phyloP scores from a whole-genome alignment of 371 early-diverging fungal genomes.

The Actinomortierella wolfii region DNA sequence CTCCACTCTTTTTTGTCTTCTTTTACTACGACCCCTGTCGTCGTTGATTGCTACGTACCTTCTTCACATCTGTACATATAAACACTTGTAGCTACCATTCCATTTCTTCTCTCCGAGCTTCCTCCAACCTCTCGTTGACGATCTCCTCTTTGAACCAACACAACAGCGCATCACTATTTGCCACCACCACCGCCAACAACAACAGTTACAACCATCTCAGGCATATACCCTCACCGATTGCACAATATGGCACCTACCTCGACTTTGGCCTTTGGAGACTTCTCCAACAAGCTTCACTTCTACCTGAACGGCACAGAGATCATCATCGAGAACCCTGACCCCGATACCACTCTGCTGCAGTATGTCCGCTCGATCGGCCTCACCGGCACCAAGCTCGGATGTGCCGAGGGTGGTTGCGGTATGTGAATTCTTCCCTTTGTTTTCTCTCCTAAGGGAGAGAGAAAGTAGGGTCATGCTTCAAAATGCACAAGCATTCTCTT shows the following conservation, averaged over 20 bases:
- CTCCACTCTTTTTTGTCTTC: background rate
- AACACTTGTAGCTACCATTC: conserved; percentile 4
- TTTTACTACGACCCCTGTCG: conserved; percentile 7
- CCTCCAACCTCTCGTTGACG: too few relatives aligned
- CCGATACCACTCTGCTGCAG: conserved; percentile 65
- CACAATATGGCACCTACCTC: background rate
- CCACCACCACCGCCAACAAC: too few relatives aligned
- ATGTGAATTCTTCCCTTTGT: conserved; percentile 11
- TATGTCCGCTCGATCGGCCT: conserved; percentile 70
- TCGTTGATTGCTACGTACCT: conserved; percentile 8
- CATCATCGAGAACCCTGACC: conserved; percentile 55
- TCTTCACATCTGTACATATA: conserved; percentile 1
- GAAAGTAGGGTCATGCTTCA: too few relatives aligned
- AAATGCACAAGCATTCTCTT: too few relatives aligned
- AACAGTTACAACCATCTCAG: too few relatives aligned
- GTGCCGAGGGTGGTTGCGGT: conserved; percentile 75
- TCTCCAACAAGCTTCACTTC: conserved; percentile 52
- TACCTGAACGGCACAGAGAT: conserved; percentile 61
- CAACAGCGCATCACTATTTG: too few relatives aligned
- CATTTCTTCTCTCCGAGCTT: too few relatives aligned
- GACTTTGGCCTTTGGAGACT: conserved; percentile 4
- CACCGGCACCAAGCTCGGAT: conserved; percentile 84
- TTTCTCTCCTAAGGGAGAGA: background rate
- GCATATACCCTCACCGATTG: background rate
- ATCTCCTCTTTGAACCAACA: background rate